Conservation (phyloP, 257 asterid species). For the Jacaranda copaia region DNA sequence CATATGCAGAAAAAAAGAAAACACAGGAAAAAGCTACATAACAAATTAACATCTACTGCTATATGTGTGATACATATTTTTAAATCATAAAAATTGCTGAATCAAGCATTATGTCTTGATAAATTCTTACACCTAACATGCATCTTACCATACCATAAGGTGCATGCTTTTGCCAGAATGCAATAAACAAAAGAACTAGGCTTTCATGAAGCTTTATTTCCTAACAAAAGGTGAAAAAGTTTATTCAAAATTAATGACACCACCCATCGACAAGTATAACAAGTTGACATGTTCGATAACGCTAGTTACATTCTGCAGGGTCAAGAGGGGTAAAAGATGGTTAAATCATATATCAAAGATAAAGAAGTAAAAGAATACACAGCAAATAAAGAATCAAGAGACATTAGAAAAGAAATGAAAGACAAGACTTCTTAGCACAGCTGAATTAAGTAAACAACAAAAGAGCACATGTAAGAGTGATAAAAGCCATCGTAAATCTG, state of each 20-base stretch:
- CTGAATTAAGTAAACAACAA: slow-evolving; percentile 1
- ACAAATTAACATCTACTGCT: too few relatives aligned
- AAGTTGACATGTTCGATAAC: background rate
- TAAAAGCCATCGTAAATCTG: slow-evolving; percentile 38
- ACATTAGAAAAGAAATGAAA: slow-evolving; percentile 7
- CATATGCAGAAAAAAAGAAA: too few relatives aligned
- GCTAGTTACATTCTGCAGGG: background rate
- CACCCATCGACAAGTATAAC: background rate
- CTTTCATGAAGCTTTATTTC: background rate
- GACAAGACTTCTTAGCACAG: background rate
- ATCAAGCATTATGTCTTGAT: too few relatives aligned
- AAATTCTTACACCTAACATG: too few relatives aligned
- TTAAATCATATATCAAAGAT: background rate
- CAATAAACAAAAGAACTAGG: background rate
- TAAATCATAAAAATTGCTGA: too few relatives aligned
- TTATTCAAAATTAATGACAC: background rate
- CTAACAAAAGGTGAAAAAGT: background rate
- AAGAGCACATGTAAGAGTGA: slow-evolving; percentile 4
- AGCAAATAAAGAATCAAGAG: background rate
- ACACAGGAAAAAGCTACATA: too few relatives aligned
- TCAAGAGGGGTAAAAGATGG: background rate
- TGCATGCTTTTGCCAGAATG: slow-evolving; percentile 2
- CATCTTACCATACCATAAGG: background rate
- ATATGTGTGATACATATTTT: too few relatives aligned
- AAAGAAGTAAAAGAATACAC: background rate